Percentiles rank a stretch among this genome's conserved stretches.
phyloP scores from a whole-genome alignment of 306 rosid genomes.

The Pueraria montana region DNA sequence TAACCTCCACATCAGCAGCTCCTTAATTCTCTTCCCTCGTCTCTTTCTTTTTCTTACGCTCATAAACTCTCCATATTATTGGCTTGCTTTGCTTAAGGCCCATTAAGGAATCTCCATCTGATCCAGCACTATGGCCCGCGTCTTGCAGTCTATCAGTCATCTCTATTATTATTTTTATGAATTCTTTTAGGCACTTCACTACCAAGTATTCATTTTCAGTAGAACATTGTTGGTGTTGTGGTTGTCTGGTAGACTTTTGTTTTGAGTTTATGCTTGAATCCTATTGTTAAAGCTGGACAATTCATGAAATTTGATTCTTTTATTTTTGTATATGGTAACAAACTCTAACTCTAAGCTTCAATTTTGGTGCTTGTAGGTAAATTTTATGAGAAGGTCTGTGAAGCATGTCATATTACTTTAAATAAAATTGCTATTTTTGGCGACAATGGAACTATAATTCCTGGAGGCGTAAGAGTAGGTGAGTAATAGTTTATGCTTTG shows the following conservation, averaged over 20 bases:
- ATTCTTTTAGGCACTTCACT: background rate
- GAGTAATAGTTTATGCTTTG: slow-evolving; percentile 46
- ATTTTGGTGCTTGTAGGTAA: slow-evolving; percentile 64
- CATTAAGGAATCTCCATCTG: no score
- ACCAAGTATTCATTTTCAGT: background rate
- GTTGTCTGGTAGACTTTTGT: background rate
- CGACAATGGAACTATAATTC: slow-evolving; percentile 82
- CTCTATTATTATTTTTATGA: background rate
- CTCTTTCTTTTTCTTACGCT: no score
- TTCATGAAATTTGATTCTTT: background rate
- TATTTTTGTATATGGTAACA: slow-evolving; percentile 14
- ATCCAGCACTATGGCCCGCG: no score
- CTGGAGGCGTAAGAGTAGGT: slow-evolving; percentile 96
- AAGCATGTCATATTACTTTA: slow-evolving; percentile 86
- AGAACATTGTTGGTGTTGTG: background rate
- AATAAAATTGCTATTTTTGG: slow-evolving; percentile 86
- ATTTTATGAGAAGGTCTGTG: slow-evolving; percentile 89
- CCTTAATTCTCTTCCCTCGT: no score
- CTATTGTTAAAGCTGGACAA: background rate
- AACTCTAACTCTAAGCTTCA: slow-evolving; percentile 25
- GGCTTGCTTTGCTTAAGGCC: no score
- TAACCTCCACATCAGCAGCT: no score
- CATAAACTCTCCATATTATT: no score
- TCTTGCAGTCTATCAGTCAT: no score
- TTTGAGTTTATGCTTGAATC: slow-evolving; percentile 30